Percentiles rank a stretch among this genome's conserved stretches.
phyloP scores from a whole-genome alignment of 1,139 yeast species.

The Saccharomyces hybrid region DNA sequence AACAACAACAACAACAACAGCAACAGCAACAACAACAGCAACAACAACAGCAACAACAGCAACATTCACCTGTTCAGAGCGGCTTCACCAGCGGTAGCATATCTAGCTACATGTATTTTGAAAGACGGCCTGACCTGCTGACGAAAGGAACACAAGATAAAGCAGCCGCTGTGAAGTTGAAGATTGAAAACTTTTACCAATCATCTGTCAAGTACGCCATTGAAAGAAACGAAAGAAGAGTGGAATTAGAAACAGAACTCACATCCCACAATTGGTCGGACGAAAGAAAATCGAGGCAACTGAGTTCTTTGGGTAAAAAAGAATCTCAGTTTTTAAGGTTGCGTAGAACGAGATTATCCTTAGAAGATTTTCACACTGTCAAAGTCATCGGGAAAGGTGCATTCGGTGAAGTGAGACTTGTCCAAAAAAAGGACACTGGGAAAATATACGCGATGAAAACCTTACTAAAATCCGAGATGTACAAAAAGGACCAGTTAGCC shows the following conservation, averaged over 20 bases:
- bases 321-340: conserved; percentile 72
- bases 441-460: conserved; percentile 84
- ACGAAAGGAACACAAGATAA: conserved; percentile 62
- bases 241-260: conserved; percentile 61
- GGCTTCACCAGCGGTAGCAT: conserved; percentile 4
- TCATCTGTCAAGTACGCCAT: conserved; percentile 74
- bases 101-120: conserved; percentile 58
- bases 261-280: conserved; percentile 62
- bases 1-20: too few species aligned
- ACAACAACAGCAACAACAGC: conserved; percentile 9
- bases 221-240: conserved; percentile 71
- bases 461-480: conserved; percentile 70
- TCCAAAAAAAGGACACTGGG: conserved; percentile 77
- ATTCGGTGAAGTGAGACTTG: conserved; percentile 75
- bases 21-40: conserved; percentile 11
- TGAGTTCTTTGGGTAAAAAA: conserved; percentile 62
- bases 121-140: conserved; percentile 76
- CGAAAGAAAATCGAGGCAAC: conserved; percentile 66
- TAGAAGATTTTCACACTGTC: conserved; percentile 71
- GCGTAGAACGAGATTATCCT: conserved; percentile 63
- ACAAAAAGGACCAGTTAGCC: conserved; percentile 73
- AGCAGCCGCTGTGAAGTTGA: conserved; percentile 64
- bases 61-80: conserved; percentile 6
- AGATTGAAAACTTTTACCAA: conserved; percentile 66
- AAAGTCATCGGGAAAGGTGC: conserved; percentile 86